Evolutionary conservation across 2,329 filamentous ascomycete species (phyloP), one percentile per base, ranked within the genome.

Genomic region (Hypoxylon sp.): DNA sequence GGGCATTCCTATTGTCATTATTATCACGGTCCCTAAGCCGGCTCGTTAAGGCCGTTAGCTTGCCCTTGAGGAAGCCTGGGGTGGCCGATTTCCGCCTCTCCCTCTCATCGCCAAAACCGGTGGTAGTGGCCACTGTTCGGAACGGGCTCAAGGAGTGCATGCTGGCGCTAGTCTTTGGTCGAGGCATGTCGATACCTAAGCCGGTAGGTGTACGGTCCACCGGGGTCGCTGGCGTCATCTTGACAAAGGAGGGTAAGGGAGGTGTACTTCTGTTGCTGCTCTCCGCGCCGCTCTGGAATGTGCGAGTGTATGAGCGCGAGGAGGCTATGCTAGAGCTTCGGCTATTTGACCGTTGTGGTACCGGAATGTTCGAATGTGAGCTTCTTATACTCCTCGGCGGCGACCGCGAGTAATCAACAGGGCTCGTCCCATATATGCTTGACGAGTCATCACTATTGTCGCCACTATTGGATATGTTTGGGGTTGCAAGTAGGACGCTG

Each of bases 401-500:
- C 9, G 87, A 88, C 51, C 87, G 84, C 14, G 87, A 89, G 73
- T 85, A 89, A 76, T 89, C 87, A 1, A 88, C 81, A 1, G 85
- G 84, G 26, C 85, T 86, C 14, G 81, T 81, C 33, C 84, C 85
- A 73, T 85, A 86, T 17, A 87, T 63, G 66, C 86, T 88, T 2
- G 85, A 84, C 47, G 85, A 87, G 75, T 89, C 87, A 74, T 89
- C 87, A 67, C 85, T 87, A 71, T 85, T 85, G 67, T 85, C 84
- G 71, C 82, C 77, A 69, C 82, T 83, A 42, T 81, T 83, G 47
- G 76, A 77, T 19, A 80, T 72, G 2, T 74, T 73, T 29, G 83
- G 81, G 8, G 82, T 85, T 2, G 85, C 81, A 26, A 84, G 86
- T 69, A 95, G 84, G 19, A 91, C 89, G 37, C 90, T 91, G 74